Evolutionary conservation across 2,329 filamentous ascomycete genomes (phyloP), one percentile per base, ranked within the genome.

Genomic region (Trichophyton verrucosum): DNA sequence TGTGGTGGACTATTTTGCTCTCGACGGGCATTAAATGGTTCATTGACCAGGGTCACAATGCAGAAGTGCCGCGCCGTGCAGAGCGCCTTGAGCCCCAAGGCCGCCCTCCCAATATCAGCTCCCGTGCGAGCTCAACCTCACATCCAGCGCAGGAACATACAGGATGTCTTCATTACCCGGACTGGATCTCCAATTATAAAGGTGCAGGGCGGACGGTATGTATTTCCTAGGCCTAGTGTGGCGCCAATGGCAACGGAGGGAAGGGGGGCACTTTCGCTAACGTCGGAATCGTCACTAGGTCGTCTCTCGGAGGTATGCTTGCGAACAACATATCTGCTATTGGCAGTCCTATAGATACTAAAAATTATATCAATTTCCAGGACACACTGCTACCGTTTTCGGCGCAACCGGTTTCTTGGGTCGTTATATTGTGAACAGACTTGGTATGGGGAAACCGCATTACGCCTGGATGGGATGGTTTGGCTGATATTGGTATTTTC

Each of bases 381-480:
- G 92, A 67, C 91, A 97, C 78, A 96, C 91, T 65, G 92, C 89
- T 64, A 99, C 94, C 62, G 92, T 99, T 70, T 99, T 99, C 77
- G 94, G 94, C 77, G 94, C 94, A 71, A 96, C 91, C 64, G 94
- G 94, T 66, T 92, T 95, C 75, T 80, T 99, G 61, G 94, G 94
- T 72, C 86, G 94, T 73, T 99, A 99, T 76, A 95, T 99, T 72
- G 94, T 99, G 72, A 96, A 96, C 78, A 84, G 90, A 74, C 82
- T 99, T 72, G 91, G 91, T 86, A 80, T 64, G 77, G 40, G 56
- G 27, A 30, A 40, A 36, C 47, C 13, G 17, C 33, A 42, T 9
- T 3, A 33, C 59, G 24, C 24, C 17, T 17, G 17, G n/a, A 15
- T 15, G 9, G 33, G 47, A 60, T 15, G 59, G 13, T 20, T 82